phyloP scores from a whole-genome alignment of 2,329 filamentous ascomycete species.

The Monosporascus sp. region DNA sequence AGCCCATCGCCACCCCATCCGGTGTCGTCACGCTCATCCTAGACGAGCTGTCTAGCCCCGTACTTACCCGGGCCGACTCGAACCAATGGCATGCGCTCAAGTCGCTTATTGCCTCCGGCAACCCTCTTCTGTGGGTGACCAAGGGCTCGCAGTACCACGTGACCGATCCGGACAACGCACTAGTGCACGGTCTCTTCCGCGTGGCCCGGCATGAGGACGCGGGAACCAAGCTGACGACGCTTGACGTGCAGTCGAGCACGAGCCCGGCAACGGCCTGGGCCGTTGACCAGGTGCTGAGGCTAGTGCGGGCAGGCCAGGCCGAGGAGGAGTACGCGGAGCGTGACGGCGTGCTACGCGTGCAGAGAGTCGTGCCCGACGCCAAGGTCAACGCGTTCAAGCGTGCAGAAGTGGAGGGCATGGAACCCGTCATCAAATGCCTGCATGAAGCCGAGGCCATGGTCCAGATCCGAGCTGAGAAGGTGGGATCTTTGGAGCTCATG shows the following conservation, averaged over 20 bases:
- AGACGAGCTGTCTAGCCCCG: constrained; percentile 4
- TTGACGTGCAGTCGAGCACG: constrained; percentile 12
- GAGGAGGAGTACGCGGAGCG: constrained; percentile 26
- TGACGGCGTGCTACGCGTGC: constrained; percentile 18
- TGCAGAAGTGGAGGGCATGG: constrained; percentile 2
- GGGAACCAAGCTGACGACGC: constrained; percentile 1
- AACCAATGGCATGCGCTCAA: constrained; percentile 18
- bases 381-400: constrained; percentile 14
- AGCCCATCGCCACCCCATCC: too few relatives aligned
- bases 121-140: constrained; percentile 21
- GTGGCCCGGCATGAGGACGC: constrained; percentile 15
- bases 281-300: constrained; percentile 11
- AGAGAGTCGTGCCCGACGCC: constrained; percentile 20
- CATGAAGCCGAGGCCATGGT: constrained; percentile 9
- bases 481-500: constrained; percentile 19
- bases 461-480: constrained; percentile 4
- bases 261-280: constrained; percentile 10
- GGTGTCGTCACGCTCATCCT: too few relatives aligned
- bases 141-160: constrained; percentile 14
- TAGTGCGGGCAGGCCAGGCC: neutral
- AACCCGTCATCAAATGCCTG: constrained; percentile 6
- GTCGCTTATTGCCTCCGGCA: constrained; percentile 9
- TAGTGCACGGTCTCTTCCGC: constrained; percentile 17
- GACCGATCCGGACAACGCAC: constrained; percentile 15
- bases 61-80: constrained; percentile 2